phyloP scores from a whole-genome alignment of 164 flowering plant species.

The Annona squamosa region DNA sequence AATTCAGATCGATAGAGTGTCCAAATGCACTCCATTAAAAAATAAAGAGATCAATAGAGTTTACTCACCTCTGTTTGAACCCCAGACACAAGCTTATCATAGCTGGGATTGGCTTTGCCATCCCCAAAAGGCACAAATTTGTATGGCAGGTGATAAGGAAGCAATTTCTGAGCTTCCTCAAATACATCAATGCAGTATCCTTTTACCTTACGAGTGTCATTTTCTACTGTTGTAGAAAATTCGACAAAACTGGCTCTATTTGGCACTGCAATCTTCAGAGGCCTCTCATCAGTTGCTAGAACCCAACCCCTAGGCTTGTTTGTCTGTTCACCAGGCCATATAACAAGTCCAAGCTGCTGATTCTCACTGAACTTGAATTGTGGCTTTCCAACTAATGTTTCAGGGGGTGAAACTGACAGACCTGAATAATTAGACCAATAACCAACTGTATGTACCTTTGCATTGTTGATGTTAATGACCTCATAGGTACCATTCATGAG shows the following conservation, averaged over 20 bases:
- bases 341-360: slow-evolving; percentile 35
- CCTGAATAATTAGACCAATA: slow-evolving; percentile 55
- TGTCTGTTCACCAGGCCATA: slow-evolving; percentile 56
- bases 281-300: slow-evolving; percentile 36
- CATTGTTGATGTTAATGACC: slow-evolving; percentile 36
- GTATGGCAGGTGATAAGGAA: slow-evolving; percentile 59
- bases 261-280: slow-evolving; percentile 58
- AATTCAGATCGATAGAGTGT: neutral
- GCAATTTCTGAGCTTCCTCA: slow-evolving; percentile 34
- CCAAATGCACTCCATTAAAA: neutral
- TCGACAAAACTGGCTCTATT: slow-evolving; percentile 46
- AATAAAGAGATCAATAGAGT: neutral
- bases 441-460: slow-evolving; percentile 33
- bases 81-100: slow-evolving; percentile 40
- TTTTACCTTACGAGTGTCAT: slow-evolving; percentile 22
- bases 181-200: slow-evolving; percentile 81
- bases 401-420: slow-evolving; percentile 41
- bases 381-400: slow-evolving; percentile 10
- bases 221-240: slow-evolving; percentile 34
- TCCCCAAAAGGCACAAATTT: slow-evolving; percentile 48
- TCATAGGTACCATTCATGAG: slow-evolving; percentile 36
- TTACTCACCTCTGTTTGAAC: slow-evolving; percentile 55
- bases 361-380: slow-evolving; percentile 6
- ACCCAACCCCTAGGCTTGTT: slow-evolving; percentile 74
- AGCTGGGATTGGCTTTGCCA: slow-evolving; percentile 58